Evolutionary conservation across 495 filamentous ascomycete species (phyloP).

Genomic region (Lasiosphaeria hispida): DNA sequence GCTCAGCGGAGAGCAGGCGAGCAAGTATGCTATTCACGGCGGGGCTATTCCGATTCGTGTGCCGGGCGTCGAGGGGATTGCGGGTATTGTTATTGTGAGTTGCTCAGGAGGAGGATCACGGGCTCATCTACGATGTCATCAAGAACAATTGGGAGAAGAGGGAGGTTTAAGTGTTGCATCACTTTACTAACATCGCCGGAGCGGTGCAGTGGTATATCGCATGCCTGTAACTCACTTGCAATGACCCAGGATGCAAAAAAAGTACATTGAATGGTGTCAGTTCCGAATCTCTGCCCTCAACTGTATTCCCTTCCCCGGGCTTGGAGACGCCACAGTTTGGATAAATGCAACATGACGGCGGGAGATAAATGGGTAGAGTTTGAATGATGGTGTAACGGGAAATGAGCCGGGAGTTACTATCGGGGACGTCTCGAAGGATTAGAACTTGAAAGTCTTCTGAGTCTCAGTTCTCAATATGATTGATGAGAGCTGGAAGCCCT

Average conservation of each 20-base stretch:
- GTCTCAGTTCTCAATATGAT: too few species aligned
- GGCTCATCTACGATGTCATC: slow-evolving; percentile 65
- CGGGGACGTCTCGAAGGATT: too few species aligned
- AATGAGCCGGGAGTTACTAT: too few species aligned
- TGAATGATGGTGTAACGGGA: too few species aligned
- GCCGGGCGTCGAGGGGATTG: slow-evolving; percentile 65
- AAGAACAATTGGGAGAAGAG: slow-evolving; percentile 40
- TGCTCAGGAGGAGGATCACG: slow-evolving; percentile 76
- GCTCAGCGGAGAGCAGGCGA: slow-evolving; percentile 39
- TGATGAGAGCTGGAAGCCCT: too few species aligned
- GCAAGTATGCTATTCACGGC: slow-evolving; percentile 71
- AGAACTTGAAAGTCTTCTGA: too few species aligned
- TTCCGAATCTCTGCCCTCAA: background rate
- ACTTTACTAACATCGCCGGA: background rate
- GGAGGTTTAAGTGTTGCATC: background rate
- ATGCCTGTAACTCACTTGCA: too few species aligned
- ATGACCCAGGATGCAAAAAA: too few species aligned
- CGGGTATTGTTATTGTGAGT: slow-evolving; percentile 73
- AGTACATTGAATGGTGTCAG: too few species aligned
- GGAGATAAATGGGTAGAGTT: background rate
- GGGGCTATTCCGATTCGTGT: slow-evolving; percentile 71
- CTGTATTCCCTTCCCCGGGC: background rate
- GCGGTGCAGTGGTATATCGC: too few species aligned
- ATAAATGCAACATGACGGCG: background rate
- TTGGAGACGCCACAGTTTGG: slow-evolving; percentile 7